Conservation (phyloP, 2,329 filamentous ascomycete species). For the Tolypocladium amazonense region DNA sequence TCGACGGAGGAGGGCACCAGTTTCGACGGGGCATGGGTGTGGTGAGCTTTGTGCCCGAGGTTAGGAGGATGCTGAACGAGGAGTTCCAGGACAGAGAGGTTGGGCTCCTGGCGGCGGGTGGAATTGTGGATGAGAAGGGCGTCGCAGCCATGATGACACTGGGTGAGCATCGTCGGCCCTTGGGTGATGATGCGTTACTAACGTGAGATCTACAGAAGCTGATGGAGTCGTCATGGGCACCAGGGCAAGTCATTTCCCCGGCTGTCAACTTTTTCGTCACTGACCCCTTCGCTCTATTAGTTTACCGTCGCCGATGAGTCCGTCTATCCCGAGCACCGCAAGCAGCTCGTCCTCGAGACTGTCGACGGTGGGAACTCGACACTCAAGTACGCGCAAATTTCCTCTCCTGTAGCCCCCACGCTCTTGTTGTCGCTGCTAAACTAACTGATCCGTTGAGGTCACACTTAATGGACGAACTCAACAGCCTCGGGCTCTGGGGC, state of each 20-base stretch:
- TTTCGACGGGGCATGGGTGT: constrained; percentile 42
- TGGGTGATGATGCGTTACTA: neutral
- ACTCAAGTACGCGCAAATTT: constrained; percentile 25
- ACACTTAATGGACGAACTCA: constrained; percentile 31
- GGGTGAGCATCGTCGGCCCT: constrained; percentile 23
- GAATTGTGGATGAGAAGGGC: constrained; percentile 45
- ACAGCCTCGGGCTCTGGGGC: constrained; percentile 26
- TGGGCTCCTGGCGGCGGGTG: constrained; percentile 46
- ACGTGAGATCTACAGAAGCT: constrained; percentile 21
- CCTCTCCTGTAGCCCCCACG: neutral
- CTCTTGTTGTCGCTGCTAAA: neutral
- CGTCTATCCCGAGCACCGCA: constrained; percentile 26
- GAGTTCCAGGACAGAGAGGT: constrained; percentile 23
- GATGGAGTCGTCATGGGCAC: constrained; percentile 34
- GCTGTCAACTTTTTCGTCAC: neutral
- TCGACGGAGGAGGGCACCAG: constrained; percentile 56
- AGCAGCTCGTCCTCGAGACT: constrained; percentile 28
- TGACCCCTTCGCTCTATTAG: constrained; percentile 9
- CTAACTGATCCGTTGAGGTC: constrained; percentile 14
- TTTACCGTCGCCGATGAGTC: constrained; percentile 35
- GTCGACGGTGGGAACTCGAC: constrained; percentile 33
- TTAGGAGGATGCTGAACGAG: constrained; percentile 32
- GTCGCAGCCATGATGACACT: constrained; percentile 44
- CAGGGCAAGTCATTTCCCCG: constrained; percentile 15
- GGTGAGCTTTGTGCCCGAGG: constrained; percentile 46